Evolutionary conservation across 192 early-diverging fungal genomes (phyloP).

Genomic region (Coemansia sp.): DNA sequence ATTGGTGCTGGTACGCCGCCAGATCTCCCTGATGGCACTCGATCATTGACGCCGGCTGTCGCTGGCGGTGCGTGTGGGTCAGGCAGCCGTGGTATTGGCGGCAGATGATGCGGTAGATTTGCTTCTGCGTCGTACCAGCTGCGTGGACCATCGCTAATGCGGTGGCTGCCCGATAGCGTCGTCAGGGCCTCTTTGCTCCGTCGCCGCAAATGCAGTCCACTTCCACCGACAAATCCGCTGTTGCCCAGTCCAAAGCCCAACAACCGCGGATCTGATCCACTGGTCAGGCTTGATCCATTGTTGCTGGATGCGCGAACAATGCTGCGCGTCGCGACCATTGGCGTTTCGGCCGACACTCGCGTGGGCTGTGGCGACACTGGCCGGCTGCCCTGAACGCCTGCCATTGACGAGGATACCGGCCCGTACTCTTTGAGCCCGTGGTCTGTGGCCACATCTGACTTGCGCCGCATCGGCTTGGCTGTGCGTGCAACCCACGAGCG

Average conservation of each 20-base stretch:
- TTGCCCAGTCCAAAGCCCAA: conserved; percentile 19
- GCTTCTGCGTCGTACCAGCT: conserved; percentile 40
- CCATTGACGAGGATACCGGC: conserved; percentile 2
- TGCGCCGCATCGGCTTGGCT: conserved; percentile 51
- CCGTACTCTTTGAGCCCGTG: conserved; percentile 12
- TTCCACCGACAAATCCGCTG: background rate
- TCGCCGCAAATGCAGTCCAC: conserved; percentile 30
- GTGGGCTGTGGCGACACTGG: conserved; percentile 6
- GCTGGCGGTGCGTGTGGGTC: conserved; percentile 9
- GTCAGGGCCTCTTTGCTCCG: conserved; percentile 45
- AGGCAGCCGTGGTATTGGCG: conserved; percentile 19
- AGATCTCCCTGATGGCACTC: conserved; percentile 7
- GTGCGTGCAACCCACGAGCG: conserved; percentile 52
- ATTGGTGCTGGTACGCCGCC: conserved; percentile 12
- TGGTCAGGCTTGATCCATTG: conserved; percentile 12
- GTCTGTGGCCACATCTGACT: conserved; percentile 38
- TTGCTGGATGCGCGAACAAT: background rate
- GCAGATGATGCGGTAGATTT: conserved; percentile 12
- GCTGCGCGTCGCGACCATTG: background rate
- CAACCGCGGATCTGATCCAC: conserved; percentile 29
- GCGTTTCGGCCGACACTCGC: conserved; percentile 12
- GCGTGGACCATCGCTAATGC: conserved; percentile 22
- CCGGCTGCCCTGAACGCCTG: background rate
- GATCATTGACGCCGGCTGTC: conserved; percentile 14
- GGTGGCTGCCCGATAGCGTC: conserved; percentile 19